These are phyloP conservation scores for Symbiodinium pilosum DNA, from an alignment of 73 alveolate species.

Conservation along the genomic window DNA sequence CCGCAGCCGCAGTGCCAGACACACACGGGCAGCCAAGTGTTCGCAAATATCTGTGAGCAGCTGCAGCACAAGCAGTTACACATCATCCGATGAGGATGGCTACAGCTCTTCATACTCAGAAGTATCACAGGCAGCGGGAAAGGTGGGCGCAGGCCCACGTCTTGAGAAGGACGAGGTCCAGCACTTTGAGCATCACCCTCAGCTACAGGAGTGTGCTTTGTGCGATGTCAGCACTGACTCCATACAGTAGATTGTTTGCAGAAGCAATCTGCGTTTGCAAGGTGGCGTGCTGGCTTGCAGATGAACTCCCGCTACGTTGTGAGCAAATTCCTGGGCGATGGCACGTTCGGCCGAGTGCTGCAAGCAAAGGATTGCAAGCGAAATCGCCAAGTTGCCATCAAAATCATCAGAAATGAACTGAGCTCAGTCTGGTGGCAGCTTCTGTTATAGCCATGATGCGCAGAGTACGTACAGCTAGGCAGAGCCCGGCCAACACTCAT, in stretches of 20 bases:
- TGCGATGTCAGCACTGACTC: not conserved
- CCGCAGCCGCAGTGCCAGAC: not conserved
- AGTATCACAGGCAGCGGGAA: not conserved
- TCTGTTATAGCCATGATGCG: too few species aligned
- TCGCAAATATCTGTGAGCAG: conserved; percentile 20
- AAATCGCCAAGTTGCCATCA: conserved; percentile 48
- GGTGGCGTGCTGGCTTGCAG: conserved; percentile 46
- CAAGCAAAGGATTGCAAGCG: conserved; percentile 37
- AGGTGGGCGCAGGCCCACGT: not conserved
- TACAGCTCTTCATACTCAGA: conserved; percentile 37
- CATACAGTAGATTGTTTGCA: not conserved
- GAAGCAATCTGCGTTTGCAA: too few species aligned
- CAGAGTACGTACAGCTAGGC: too few species aligned
- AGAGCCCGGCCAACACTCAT: too few species aligned
- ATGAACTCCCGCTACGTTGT: conserved; percentile 58
- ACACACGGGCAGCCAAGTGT: not conserved
- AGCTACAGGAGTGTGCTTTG: not conserved
- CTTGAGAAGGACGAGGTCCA: conserved; percentile 63
- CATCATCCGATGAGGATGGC: not conserved
- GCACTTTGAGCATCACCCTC: conserved; percentile 36
- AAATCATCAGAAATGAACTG: conserved; percentile 53
- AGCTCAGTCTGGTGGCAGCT: not conserved
- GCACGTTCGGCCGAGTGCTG: conserved; percentile 82
- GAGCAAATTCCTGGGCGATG: conserved; percentile 59
- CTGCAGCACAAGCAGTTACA: conserved; percentile 35